These are phyloP conservation scores for Hebeloma cylindrosporum DNA, from an alignment of 768 basidiomycete genomes.

Conservation along the genomic window DNA sequence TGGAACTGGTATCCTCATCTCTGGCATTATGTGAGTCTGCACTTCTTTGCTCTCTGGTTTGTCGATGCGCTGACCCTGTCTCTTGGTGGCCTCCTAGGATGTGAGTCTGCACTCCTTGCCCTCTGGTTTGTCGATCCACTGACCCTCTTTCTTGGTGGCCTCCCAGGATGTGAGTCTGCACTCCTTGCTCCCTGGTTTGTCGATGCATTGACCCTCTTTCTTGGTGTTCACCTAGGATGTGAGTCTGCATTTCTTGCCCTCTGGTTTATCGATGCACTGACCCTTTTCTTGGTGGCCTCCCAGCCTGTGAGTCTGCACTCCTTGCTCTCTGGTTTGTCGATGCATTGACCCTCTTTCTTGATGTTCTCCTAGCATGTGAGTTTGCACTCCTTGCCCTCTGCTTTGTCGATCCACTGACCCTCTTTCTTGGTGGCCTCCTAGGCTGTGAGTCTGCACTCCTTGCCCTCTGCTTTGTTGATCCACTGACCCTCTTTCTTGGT, in stretches of 20 bases:
- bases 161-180: not conserved
- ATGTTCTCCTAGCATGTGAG: not conserved
- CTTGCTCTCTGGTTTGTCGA: not conserved
- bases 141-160: not conserved
- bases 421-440: not conserved
- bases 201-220: not conserved
- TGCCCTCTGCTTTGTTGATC: not conserved
- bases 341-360: not conserved
- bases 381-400: not conserved
- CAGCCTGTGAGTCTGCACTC: not conserved
- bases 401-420: not conserved
- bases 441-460: not conserved
- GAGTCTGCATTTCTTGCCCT: not conserved
- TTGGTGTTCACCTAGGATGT: not conserved
- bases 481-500: not conserved
- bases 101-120: not conserved
- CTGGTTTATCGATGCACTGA: not conserved
- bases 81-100: not conserved
- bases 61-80: not conserved
- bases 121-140: not conserved
- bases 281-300: not conserved
- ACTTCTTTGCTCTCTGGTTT: not conserved
- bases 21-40: too few relatives aligned
- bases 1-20: too few relatives aligned
- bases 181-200: not conserved